These are phyloP conservation scores for Claviceps quebecensis DNA, from an alignment of 2,329 filamentous ascomycete genomes.

Conservation along the genomic window DNA sequence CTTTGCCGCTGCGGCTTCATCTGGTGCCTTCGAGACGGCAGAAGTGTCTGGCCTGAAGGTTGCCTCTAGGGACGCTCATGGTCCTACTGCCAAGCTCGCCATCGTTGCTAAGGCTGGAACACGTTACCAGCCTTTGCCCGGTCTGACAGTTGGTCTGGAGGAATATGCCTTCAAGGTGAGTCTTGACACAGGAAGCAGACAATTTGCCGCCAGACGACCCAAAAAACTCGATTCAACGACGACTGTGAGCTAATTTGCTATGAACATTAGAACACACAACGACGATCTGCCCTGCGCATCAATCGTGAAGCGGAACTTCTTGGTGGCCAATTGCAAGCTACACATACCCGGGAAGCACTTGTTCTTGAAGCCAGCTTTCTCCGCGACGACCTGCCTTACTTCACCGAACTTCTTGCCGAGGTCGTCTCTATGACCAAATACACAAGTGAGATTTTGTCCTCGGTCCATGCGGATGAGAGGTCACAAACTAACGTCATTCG, in stretches of 20 bases:
- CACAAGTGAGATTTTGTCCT: slow-evolving; percentile 39
- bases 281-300: slow-evolving; percentile 83
- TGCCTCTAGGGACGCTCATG: slow-evolving; percentile 76
- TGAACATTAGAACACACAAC: slow-evolving; percentile 57
- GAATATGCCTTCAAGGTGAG: slow-evolving; percentile 92
- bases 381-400: slow-evolving; percentile 91
- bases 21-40: slow-evolving; percentile 76
- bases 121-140: slow-evolving; percentile 79
- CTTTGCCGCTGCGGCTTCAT: slow-evolving; percentile 46
- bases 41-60: slow-evolving; percentile 84
- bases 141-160: slow-evolving; percentile 78
- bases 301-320: slow-evolving; percentile 90
- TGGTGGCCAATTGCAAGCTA: slow-evolving; percentile 74
- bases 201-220: slow-evolving; percentile 1
- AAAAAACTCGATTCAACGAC: background rate
- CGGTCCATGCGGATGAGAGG: slow-evolving; percentile 7
- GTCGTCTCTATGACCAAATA: slow-evolving; percentile 82
- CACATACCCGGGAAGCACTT: slow-evolving; percentile 86
- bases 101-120: slow-evolving; percentile 90
- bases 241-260: slow-evolving; percentile 32
- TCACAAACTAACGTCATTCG: background rate
- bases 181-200: slow-evolving; percentile 4
- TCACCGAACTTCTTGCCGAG: slow-evolving; percentile 87
- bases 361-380: slow-evolving; percentile 92
- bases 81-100: slow-evolving; percentile 80